Conservation (phyloP, 1,139 yeast genomes). For the Diutina catenulata region DNA sequence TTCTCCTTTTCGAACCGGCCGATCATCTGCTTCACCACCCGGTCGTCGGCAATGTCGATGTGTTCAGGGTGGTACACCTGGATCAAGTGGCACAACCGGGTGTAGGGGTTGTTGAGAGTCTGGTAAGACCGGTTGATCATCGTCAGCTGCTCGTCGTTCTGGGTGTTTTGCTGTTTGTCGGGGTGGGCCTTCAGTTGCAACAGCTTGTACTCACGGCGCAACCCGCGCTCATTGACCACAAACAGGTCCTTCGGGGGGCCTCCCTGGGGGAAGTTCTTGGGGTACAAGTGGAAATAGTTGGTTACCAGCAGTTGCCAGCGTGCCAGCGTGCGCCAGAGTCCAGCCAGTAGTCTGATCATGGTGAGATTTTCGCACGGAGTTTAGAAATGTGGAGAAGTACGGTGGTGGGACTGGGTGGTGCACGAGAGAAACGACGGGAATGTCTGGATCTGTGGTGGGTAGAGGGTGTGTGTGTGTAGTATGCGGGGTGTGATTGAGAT, state of each 20-base stretch:
- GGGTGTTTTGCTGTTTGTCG: conserved; percentile 23
- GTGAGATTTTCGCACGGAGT: too few relatives aligned
- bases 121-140: conserved; percentile 66
- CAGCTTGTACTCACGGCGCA: conserved; percentile 63
- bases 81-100: conserved; percentile 36
- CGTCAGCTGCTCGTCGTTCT: conserved; percentile 11
- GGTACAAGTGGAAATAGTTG: conserved; percentile 50
- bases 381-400: too few relatives aligned
- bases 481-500: too few relatives aligned
- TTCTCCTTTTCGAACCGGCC: conserved; percentile 20
- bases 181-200: conserved; percentile 77
- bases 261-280: conserved; percentile 57
- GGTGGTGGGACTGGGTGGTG: too few relatives aligned
- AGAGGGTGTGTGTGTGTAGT: too few relatives aligned
- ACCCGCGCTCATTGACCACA: conserved; percentile 35
- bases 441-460: too few relatives aligned
- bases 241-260: conserved; percentile 61
- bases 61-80: conserved; percentile 26
- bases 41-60: conserved; percentile 29
- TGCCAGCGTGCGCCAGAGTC: too few relatives aligned
- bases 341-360: too few relatives aligned
- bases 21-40: conserved; percentile 25
- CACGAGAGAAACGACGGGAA: too few relatives aligned
- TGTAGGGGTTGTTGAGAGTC: conserved; percentile 56
- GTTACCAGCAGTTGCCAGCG: not conserved